These are phyloP conservation scores for Arachis hypogaea DNA, from an alignment of 306 rosid species.

Conservation along the genomic window DNA sequence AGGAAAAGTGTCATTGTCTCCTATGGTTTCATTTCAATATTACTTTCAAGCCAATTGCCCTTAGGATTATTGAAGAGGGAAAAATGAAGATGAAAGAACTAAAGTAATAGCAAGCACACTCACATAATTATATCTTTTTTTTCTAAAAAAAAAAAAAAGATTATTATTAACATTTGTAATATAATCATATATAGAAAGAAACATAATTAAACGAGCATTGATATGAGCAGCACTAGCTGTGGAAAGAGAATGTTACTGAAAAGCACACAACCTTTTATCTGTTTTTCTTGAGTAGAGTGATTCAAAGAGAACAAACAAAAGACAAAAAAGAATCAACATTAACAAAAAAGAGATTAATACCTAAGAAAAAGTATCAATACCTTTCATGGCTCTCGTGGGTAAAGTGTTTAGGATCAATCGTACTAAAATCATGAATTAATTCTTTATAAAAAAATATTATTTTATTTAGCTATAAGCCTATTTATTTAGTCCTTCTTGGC, in stretches of 20 bases:
- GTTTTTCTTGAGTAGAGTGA: not conserved
- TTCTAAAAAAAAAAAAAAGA: too few species aligned
- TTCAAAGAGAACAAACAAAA: not conserved
- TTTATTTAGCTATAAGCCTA: not conserved
- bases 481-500: not conserved
- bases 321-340: constrained; percentile 2
- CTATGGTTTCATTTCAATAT: too few species aligned
- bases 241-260: constrained; percentile 31
- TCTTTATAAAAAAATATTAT: too few species aligned
- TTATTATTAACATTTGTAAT: too few species aligned
- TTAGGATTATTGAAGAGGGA: too few species aligned
- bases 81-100: too few species aligned
- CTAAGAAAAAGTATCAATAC: not conserved
- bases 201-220: not conserved
- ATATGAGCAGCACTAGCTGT: constrained; percentile 25
- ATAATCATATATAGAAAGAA: too few species aligned
- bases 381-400: constrained; percentile 8
- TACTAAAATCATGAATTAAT: not conserved
- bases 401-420: constrained; percentile 5
- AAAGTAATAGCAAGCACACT: too few species aligned
- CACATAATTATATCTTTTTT: too few species aligned
- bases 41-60: too few species aligned
- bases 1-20: too few species aligned
- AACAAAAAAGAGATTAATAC: not conserved
- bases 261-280: constrained; percentile 19